Percentiles rank a stretch among this genome's conserved stretches.
Conservation (phyloP, 192 early-diverging fungal species). For the Podila clonocystis region DNA sequence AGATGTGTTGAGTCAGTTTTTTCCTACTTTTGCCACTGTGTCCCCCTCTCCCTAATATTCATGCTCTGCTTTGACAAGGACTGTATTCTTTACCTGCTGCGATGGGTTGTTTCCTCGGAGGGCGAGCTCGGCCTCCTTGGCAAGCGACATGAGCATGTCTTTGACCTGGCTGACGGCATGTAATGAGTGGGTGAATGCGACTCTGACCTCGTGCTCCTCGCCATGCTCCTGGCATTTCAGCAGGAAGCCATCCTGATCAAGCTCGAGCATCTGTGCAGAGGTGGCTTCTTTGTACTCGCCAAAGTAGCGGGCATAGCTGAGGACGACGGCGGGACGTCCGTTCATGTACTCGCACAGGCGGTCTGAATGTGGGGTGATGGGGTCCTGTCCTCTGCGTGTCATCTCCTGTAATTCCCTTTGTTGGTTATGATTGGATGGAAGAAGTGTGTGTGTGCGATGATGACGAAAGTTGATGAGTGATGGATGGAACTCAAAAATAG, state of each 20-base stretch:
- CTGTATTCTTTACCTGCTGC: conserved; percentile 9
- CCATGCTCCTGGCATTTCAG: conserved; percentile 14
- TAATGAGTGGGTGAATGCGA: conserved; percentile 33
- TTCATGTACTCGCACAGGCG: conserved; percentile 25
- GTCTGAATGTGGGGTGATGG: conserved; percentile 1
- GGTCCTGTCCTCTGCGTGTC: conserved; percentile 4
- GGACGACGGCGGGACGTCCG: conserved; percentile 14
- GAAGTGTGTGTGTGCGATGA: no score
- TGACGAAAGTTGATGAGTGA: no score
- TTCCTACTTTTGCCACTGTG: no score
- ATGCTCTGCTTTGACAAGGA: neutral
- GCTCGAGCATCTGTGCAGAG: conserved; percentile 10
- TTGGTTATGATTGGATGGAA: neutral
- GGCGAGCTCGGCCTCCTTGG: conserved; percentile 36
- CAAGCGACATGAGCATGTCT: conserved; percentile 16
- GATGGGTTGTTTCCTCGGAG: conserved; percentile 18
- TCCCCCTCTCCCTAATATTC: no score
- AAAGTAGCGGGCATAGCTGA: conserved; percentile 48
- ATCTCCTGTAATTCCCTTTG: neutral
- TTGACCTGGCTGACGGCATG: conserved; percentile 41
- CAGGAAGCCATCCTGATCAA: conserved; percentile 39
- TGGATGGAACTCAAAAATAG: no score
- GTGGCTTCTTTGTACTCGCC: conserved; percentile 26
- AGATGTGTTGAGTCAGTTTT: neutral
- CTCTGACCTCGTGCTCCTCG: conserved; percentile 29